Conservation (phyloP, 176 grass and related monocot species). For the Hsuehochloa calcarea region DNA sequence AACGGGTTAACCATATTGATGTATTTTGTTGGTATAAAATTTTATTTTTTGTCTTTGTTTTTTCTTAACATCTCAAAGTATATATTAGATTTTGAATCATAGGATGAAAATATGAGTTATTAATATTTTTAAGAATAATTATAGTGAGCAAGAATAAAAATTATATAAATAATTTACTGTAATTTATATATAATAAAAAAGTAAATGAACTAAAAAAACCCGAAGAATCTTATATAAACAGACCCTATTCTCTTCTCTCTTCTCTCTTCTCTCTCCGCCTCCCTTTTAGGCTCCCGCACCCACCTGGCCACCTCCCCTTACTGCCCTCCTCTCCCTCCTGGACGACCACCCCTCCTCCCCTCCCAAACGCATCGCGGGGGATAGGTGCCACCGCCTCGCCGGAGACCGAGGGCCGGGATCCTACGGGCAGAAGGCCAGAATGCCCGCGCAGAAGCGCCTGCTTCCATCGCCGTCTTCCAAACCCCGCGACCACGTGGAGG, state of each 20-base stretch:
- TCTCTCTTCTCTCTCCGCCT: constrained; percentile 31
- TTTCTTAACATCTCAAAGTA: too few relatives aligned
- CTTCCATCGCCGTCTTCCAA: constrained; percentile 29
- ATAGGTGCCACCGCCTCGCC: not conserved
- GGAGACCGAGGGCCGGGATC: constrained; percentile 31
- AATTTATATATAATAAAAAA: too few relatives aligned
- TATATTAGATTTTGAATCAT: too few relatives aligned
- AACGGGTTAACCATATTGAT: too few relatives aligned
- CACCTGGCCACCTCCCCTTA: constrained; percentile 45
- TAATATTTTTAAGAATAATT: too few relatives aligned
- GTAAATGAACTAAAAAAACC: too few relatives aligned
- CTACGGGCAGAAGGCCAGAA: constrained; percentile 22
- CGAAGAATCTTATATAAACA: too few relatives aligned
- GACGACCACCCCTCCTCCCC: constrained; percentile 28
- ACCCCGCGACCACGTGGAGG: constrained; percentile 37
- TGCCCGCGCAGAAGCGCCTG: constrained; percentile 56
- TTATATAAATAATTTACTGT: too few relatives aligned
- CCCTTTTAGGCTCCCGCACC: constrained; percentile 30
- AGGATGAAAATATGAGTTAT: too few relatives aligned
- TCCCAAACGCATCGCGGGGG: not conserved
- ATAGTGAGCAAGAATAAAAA: too few relatives aligned
- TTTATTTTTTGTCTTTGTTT: too few relatives aligned
- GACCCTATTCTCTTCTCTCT: constrained; percentile 9
- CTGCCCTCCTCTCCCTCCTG: constrained; percentile 28
- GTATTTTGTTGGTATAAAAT: too few relatives aligned